Percentiles rank a stretch among this genome's conserved stretches.
phyloP scores from a whole-genome alignment of 148 eudicot species.

The Bassia scoparia region DNA sequence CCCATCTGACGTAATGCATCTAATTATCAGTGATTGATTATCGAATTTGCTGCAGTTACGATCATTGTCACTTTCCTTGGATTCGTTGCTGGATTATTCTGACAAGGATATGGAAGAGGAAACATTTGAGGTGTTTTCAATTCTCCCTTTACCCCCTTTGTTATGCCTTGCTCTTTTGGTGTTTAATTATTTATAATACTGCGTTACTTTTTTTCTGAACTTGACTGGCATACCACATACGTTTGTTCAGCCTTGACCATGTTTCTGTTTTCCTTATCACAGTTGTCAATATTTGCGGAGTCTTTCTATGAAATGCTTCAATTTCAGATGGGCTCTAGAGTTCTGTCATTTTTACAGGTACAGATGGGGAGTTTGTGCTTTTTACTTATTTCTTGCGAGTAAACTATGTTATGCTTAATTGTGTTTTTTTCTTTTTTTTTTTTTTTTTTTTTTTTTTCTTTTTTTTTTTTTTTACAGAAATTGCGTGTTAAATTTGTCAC shows the following conservation, averaged over 20 bases:
- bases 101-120: constrained; percentile 83
- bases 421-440: too few relatives aligned
- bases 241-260: too few relatives aligned
- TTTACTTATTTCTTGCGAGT: neutral
- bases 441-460: too few relatives aligned
- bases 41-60: constrained; percentile 55
- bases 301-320: constrained; percentile 97
- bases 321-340: constrained; percentile 77
- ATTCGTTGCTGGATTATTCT: constrained; percentile 83
- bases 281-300: constrained; percentile 93
- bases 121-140: constrained; percentile 70
- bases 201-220: neutral
- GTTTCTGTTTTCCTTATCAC: constrained; percentile 11
- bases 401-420: neutral
- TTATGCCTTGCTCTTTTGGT: too few relatives aligned
- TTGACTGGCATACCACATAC: neutral
- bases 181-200: neutral
- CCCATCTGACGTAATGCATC: neutral
- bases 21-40: constrained; percentile 10
- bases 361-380: constrained; percentile 1
- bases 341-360: constrained; percentile 82
- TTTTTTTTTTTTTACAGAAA: constrained; percentile 49
- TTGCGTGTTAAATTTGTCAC: constrained; percentile 60
- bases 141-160: neutral
- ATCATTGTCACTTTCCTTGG: constrained; percentile 82